These are phyloP conservation scores for Bimuria novae-zelandiae DNA, from an alignment of 2,329 filamentous ascomycete genomes.

Conservation along the genomic window DNA sequence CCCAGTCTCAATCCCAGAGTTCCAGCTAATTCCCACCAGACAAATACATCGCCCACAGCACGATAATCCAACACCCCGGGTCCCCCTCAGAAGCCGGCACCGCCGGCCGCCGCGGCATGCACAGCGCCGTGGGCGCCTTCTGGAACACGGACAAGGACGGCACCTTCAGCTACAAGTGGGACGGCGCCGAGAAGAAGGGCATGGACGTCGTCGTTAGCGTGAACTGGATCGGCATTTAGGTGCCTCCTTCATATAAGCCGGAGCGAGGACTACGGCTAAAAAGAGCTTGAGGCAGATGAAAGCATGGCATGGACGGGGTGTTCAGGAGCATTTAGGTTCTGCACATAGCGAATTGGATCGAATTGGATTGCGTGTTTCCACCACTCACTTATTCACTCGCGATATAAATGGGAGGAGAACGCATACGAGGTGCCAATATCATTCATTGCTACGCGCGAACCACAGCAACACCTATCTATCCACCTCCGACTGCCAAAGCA, in stretches of 20 bases:
- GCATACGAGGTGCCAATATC: slow-evolving; percentile 1
- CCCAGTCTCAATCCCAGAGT: too few species aligned
- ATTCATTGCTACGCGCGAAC: not conserved
- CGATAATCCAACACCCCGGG: slow-evolving; percentile 88
- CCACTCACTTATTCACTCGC: too few species aligned
- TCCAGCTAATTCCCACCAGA: too few species aligned
- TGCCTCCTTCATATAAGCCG: not conserved
- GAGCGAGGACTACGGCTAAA: too few species aligned
- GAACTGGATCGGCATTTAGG: slow-evolving; percentile 70
- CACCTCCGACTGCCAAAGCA: not conserved
- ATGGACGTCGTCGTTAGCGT: slow-evolving; percentile 58
- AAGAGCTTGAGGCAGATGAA: too few species aligned
- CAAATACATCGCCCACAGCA: slow-evolving; percentile 98
- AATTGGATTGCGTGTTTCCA: not conserved
- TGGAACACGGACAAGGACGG: slow-evolving; percentile 91
- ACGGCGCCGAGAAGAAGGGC: slow-evolving; percentile 58
- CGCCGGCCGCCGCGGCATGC: slow-evolving; percentile 86
- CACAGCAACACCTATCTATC: slow-evolving; percentile 2
- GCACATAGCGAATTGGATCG: not conserved
- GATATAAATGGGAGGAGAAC: too few species aligned
- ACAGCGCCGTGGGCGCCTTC: slow-evolving; percentile 81
- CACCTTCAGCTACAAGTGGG: slow-evolving; percentile 88
- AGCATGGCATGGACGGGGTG: slow-evolving; percentile 3
- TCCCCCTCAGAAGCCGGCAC: slow-evolving; percentile 55
- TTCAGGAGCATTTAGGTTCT: not conserved